Base-by-base conservation (phyloP, 2,329 filamentous ascomycete genomes). In the Xylaria digitata region DNA sequence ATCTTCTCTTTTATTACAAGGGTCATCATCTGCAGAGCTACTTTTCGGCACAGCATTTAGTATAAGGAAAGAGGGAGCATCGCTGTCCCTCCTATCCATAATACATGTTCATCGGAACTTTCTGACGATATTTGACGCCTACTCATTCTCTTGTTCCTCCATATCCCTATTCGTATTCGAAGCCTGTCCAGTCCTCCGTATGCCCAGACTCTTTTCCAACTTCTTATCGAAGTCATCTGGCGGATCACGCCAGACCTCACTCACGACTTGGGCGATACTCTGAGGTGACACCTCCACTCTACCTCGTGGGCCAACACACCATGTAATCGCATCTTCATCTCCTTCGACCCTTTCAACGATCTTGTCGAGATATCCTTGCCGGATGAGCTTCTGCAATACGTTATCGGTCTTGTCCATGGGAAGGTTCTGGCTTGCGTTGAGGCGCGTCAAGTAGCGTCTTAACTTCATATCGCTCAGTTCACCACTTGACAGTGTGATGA, bases 221-320 rank as follows among this genome's bases (percentile, higher is more conserved):
- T 87, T 88, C 75, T 81, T 84, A 69, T 90, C 85, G 58, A 90
- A 75, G 70, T 89, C 86, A 2, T 84, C 81, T 1, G 81, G 80
- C 50, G 82, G 63, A 7, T 82, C 82, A 0, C 84, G 87, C 76
- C 88, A 91, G 0, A 90, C 83, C 61, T 85, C 79, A 75, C 87
- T 80, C 3, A 94, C 88, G 69, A 97, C 80, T 0, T 88, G 89
- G 19, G 89, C 87, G 13, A 96, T 91, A 0, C 92, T 92, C 56
- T 89, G 85, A n/a, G 89, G 84, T 0, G 92, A 92, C 42, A 98
- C 87, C 79, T 98, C 96, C 7, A 94, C 85, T 79, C 92, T 96
- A 6, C 92, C 95, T 23, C 96, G 86, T 6, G 93, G 91, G 0
- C 96, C 96, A 15, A 97, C 87, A 63, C 92, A 87, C 86, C 93